These are phyloP conservation scores for Pseudodiploospora longispora DNA, from an alignment of 2,329 filamentous ascomycete species.

Conservation along the genomic window DNA sequence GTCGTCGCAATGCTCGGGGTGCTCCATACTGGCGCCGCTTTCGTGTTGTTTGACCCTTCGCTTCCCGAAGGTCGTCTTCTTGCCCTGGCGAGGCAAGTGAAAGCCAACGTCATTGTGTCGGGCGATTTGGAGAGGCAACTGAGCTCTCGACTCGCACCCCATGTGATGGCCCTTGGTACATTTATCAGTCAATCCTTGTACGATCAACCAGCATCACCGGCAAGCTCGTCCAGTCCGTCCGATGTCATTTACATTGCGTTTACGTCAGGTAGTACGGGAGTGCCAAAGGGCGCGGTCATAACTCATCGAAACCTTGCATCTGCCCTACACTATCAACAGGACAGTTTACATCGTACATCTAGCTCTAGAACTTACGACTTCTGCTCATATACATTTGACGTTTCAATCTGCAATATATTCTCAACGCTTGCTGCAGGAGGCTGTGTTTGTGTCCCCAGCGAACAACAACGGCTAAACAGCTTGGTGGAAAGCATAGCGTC, in stretches of 20 bases:
- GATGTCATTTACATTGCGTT: slow-evolving; percentile 34
- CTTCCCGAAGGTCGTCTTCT: not conserved
- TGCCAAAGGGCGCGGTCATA: slow-evolving; percentile 44
- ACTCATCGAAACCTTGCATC: slow-evolving; percentile 32
- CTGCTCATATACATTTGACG: slow-evolving; percentile 11
- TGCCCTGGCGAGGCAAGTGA: not conserved
- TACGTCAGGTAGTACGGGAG: slow-evolving; percentile 47
- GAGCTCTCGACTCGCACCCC: no score
- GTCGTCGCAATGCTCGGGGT: not conserved
- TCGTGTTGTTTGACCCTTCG: not conserved
- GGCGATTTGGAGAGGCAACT: no score
- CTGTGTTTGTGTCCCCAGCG: slow-evolving; percentile 1
- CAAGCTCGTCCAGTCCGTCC: not conserved
- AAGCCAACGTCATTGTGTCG: no score
- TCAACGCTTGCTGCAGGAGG: slow-evolving; percentile 7
- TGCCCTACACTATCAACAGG: slow-evolving; percentile 28
- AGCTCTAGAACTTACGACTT: slow-evolving; percentile 9
- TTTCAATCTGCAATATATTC: slow-evolving; percentile 1
- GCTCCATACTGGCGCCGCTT: not conserved
- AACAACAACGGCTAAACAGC: slow-evolving; percentile 1
- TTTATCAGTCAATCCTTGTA: no score
- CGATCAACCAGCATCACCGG: no score
- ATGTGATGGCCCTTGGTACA: no score
- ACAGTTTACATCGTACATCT: slow-evolving; percentile 9
- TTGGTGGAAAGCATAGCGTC: slow-evolving; percentile 5